A percentile compares a stretch with the other conserved stretches of the same genome.
Conservation (phyloP, 2,329 filamentous ascomycete genomes). For the Didymella keratinophila region DNA sequence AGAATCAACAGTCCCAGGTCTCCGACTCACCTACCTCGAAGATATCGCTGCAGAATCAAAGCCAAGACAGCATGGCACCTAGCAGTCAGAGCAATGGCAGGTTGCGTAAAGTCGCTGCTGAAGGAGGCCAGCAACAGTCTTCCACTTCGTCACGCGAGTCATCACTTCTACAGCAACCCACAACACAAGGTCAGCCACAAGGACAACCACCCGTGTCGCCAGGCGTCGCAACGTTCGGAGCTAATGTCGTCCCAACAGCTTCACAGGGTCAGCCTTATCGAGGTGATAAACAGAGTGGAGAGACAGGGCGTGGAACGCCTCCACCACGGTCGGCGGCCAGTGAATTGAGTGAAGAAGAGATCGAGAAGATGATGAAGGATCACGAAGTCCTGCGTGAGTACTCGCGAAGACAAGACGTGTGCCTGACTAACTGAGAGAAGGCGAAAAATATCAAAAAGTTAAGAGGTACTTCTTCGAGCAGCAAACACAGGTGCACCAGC, state of each 20-base stretch:
- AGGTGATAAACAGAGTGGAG: constrained; percentile 47
- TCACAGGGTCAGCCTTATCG: constrained; percentile 56
- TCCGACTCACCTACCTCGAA: constrained; percentile 39
- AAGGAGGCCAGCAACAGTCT: constrained; percentile 40
- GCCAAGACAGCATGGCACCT: constrained; percentile 47
- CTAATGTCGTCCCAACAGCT: constrained; percentile 55
- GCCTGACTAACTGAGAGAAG: constrained; percentile 55
- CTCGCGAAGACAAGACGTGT: neutral
- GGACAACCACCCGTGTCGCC: constrained; percentile 48
- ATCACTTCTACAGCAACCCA: constrained; percentile 46
- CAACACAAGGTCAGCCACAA: constrained; percentile 49
- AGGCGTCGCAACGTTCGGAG: constrained; percentile 54
- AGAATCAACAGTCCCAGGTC: constrained; percentile 35
- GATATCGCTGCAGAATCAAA: constrained; percentile 40
- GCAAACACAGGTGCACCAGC: constrained; percentile 84
- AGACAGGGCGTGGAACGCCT: constrained; percentile 55
- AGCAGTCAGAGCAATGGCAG: constrained; percentile 39
- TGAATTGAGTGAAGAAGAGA: constrained; percentile 59
- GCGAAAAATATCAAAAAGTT: constrained; percentile 96
- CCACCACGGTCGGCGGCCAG: constrained; percentile 52
- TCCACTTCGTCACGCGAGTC: constrained; percentile 45
- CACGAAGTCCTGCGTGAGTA: constrained; percentile 59
- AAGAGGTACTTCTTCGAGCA: constrained; percentile 98
- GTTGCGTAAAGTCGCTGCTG: constrained; percentile 47
- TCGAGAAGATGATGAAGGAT: constrained; percentile 57